These are phyloP conservation scores for Fusarium haematococcum DNA, from an alignment of 2,329 filamentous ascomycete genomes.

Conservation along the genomic window DNA sequence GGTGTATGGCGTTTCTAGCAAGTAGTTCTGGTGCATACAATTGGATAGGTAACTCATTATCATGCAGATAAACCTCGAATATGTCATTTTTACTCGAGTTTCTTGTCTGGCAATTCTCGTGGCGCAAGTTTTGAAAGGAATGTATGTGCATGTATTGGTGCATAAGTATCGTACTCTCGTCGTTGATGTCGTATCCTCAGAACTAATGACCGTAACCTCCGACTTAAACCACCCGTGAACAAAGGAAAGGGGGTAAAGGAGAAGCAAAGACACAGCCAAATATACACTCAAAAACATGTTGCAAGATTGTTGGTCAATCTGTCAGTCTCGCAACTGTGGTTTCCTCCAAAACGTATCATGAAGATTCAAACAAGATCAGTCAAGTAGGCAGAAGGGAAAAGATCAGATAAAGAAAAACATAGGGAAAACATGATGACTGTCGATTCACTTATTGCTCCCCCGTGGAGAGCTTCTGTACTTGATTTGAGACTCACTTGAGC, in stretches of 20 bases:
- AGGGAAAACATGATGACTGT: background rate
- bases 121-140: background rate
- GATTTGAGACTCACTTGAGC: background rate
- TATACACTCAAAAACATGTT: background rate
- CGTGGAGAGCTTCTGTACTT: background rate
- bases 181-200: no score
- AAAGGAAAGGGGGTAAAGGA: background rate
- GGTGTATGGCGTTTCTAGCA: constrained; percentile 30
- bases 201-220: background rate
- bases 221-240: background rate
- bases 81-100: background rate
- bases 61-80: constrained; percentile 13
- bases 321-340: background rate
- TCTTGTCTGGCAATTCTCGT: background rate
- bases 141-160: background rate
- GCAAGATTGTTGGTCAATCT: background rate
- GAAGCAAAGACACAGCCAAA: background rate
- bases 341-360: background rate
- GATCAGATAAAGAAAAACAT: no score
- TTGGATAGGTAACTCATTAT: constrained; percentile 6
- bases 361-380: background rate
- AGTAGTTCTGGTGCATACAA: constrained; percentile 7
- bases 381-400: background rate
- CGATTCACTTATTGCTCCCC: background rate
- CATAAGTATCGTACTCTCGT: background rate